These are phyloP conservation scores for Musa acuminata DNA, from an alignment of 176 grass and related monocot genomes.

Conservation along the genomic window DNA sequence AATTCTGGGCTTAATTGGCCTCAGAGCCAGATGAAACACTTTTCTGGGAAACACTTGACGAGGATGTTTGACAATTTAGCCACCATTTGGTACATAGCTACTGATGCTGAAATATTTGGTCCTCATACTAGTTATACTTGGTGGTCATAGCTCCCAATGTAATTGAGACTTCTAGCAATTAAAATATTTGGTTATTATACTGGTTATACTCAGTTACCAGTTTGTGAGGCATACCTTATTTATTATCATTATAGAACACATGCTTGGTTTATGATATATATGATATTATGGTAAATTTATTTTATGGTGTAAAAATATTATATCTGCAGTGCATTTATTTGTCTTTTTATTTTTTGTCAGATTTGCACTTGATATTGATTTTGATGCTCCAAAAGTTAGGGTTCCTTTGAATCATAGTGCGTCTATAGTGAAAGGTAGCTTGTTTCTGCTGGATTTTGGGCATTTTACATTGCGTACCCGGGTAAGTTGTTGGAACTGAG, in stretches of 20 bases:
- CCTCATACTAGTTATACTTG: neutral
- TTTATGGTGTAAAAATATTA: conserved; percentile 5
- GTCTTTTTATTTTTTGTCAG: conserved; percentile 30
- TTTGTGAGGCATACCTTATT: neutral
- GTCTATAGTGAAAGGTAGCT: conserved; percentile 29
- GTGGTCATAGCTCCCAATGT: neutral
- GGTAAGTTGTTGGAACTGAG: conserved; percentile 37
- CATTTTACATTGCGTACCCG: conserved; percentile 92
- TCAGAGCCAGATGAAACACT: neutral
- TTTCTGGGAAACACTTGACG: no score
- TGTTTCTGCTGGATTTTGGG: conserved; percentile 93
- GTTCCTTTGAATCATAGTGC: conserved; percentile 47
- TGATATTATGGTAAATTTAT: neutral
- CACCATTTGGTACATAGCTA: neutral
- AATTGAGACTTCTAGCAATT: neutral
- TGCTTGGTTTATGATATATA: neutral
- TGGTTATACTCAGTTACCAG: neutral
- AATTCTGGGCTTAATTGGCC: neutral
- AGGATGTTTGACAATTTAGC: neutral
- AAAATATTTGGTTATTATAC: neutral
- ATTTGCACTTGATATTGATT: conserved; percentile 94
- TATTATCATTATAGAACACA: neutral
- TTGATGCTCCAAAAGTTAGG: conserved; percentile 96
- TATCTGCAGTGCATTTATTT: conserved; percentile 4
- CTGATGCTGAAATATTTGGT: neutral